Conservation (phyloP, 2,329 filamentous ascomycete species). For the Apiospora koreana region DNA sequence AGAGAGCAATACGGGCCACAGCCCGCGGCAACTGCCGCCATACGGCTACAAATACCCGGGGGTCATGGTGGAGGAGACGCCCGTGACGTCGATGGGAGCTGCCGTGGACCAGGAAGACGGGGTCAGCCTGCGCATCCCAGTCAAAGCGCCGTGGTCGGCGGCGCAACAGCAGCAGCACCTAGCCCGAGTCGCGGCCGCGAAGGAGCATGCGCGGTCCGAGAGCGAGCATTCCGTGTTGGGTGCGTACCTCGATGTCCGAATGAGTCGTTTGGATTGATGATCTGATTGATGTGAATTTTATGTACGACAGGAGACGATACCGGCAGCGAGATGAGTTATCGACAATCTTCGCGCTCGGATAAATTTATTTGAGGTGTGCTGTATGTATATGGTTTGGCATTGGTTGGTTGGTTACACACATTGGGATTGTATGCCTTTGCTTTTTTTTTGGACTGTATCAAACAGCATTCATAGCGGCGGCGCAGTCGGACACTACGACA, state of each 20-base stretch:
- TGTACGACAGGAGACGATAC: background rate
- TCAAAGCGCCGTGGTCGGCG: background rate
- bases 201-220: slow-evolving; percentile 22
- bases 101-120: slow-evolving; percentile 9
- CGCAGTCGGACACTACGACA: background rate
- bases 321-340: background rate
- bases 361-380: background rate
- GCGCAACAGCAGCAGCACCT: background rate
- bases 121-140: background rate
- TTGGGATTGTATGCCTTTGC: background rate
- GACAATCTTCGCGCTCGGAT: background rate
- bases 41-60: background rate
- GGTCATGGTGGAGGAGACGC: slow-evolving; percentile 5
- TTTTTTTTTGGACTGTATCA: background rate
- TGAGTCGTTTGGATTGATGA: slow-evolving; percentile 19
- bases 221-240: slow-evolving; percentile 29
- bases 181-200: background rate
- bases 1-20: slow-evolving; percentile 13
- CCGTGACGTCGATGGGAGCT: background rate
- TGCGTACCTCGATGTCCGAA: slow-evolving; percentile 27
- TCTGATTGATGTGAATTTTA: background rate
- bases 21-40: slow-evolving; percentile 12
- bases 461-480: slow-evolving; percentile 6
- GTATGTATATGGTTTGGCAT: background rate
- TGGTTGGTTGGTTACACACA: background rate